Conservation (phyloP, 768 basidiomycete genomes). For the Termitomyces eurrhizus region DNA sequence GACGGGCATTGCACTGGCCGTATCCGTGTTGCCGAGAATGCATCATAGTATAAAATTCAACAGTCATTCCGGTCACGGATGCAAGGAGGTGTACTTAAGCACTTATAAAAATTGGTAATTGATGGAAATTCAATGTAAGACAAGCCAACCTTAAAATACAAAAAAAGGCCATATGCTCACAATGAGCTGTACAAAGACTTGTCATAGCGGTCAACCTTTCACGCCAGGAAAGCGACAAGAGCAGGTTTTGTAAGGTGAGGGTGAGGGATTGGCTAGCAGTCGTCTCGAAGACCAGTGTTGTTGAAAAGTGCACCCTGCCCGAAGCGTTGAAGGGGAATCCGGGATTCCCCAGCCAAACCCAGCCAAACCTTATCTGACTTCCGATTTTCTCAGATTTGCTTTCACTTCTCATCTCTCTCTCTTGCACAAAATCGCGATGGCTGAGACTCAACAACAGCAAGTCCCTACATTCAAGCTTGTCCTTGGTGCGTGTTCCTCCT, state of each 20-base stretch:
- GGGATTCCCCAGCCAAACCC: slow-evolving; percentile 30
- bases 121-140: not conserved
- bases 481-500: slow-evolving; percentile 64
- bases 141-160: not conserved
- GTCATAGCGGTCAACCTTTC: not conserved
- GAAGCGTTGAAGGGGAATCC: slow-evolving; percentile 16
- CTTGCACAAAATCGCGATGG: slow-evolving; percentile 16
- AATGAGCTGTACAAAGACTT: not conserved
- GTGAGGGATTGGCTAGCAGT: not conserved
- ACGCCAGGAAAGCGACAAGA: not conserved
- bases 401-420: slow-evolving; percentile 17
- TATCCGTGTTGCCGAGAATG: slow-evolving; percentile 4
- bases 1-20: not conserved
- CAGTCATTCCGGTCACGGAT: not conserved
- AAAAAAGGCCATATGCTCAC: not conserved
- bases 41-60: not conserved
- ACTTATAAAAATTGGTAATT: not conserved
- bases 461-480: slow-evolving; percentile 98
- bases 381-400: slow-evolving; percentile 26
- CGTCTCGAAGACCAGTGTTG: not conserved
- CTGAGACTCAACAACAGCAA: slow-evolving; percentile 25
- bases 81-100: not conserved
- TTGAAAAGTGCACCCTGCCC: not conserved
- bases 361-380: slow-evolving; percentile 37
- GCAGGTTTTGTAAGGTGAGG: not conserved